Evolutionary conservation across 2,329 filamentous ascomycete species (phyloP), one percentile per base, ranked within the genome.

Genomic region (Trichoderma sp.): DNA sequence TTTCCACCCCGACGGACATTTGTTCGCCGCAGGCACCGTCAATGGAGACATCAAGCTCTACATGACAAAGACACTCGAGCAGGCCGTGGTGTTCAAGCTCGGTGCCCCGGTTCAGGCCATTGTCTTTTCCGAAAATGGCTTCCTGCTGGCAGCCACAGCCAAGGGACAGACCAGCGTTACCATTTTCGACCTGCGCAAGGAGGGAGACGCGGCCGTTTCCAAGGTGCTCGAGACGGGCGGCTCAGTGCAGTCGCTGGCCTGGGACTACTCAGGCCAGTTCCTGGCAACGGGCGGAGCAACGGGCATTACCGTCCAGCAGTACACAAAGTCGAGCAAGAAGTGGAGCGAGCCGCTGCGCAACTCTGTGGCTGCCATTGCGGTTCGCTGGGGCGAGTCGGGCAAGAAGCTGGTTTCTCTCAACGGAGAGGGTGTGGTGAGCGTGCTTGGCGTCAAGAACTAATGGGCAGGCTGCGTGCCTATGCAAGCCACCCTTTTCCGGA

Each of bases 261-360:
- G 94, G 94, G 96, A 99, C 77, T 97, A 97, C 83, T 96, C 92
- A 7, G 95, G 94, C 54, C 95, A 97, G 80, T 99, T 92, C 82
- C 84, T 99, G 65, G 92, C 94, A 30, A 91, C 91, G 14, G 92
- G 89, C 4, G 95, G 95, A 7, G 86, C 90, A 4, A 89, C 90
- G 55, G 94, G 94, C 32, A 83, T 97, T 58, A 92, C 91, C 5
- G 92, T 99, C 51, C 93, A 96, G 79, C 91, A 97, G 76, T 99
- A 96, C 80, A 86, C 87, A 71, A 99, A 98, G 85, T 84, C 89
- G 64, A 86, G 88, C 71, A 99, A 97, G 86, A 85, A 87, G 69
- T 99, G 96, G 96, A 91, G 89, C 55, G 94, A 97, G 83, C 90
- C 92, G 11, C 83, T 97, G 73, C 87, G 91, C 75, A 93, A 88